A percentile compares a stretch with the other conserved stretches of the same genome.
phyloP scores from a whole-genome alignment of 2,329 filamentous ascomycete species.

The Epichloe hybrida region DNA sequence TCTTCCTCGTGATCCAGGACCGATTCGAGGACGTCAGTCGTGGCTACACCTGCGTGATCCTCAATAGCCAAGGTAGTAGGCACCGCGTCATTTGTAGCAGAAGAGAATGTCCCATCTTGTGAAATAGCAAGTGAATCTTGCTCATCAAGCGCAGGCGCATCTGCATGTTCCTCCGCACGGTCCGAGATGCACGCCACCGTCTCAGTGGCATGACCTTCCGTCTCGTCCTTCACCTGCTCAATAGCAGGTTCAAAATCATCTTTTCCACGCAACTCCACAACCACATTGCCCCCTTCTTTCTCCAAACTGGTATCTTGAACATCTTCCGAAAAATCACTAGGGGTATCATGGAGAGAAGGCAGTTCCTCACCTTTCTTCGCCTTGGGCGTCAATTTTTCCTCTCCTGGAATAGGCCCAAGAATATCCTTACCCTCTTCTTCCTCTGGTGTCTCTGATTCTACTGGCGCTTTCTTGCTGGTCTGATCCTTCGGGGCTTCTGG shows the following conservation, averaged over 20 bases:
- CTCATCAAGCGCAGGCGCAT: not conserved
- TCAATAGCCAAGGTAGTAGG: not conserved
- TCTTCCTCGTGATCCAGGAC: not conserved
- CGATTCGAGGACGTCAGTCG: not conserved
- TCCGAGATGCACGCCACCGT: not conserved
- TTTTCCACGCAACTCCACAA: not conserved
- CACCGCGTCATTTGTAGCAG: not conserved
- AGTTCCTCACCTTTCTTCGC: conserved; percentile 31
- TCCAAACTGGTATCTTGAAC: conserved; percentile 15
- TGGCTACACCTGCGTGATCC: not conserved
- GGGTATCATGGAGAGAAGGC: conserved; percentile 24
- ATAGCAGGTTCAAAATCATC: not conserved
- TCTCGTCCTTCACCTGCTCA: not conserved
- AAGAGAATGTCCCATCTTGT: not conserved
- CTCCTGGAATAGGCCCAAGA: conserved; percentile 23
- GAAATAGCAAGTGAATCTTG: not conserved
- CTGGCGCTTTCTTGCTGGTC: not conserved
- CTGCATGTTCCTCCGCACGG: not conserved
- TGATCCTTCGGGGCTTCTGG: not conserved
- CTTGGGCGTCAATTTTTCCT: conserved; percentile 19
- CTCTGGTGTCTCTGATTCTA: conserved; percentile 14
- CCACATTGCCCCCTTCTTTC: conserved; percentile 10
- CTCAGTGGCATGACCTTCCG: not conserved
- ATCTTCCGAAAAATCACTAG: conserved; percentile 21
- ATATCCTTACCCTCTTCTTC: conserved; percentile 27